Percentiles rank a stretch among this genome's conserved stretches.
phyloP scores from a whole-genome alignment of 331 rosid species.

The Erythrophleum ivorense region DNA sequence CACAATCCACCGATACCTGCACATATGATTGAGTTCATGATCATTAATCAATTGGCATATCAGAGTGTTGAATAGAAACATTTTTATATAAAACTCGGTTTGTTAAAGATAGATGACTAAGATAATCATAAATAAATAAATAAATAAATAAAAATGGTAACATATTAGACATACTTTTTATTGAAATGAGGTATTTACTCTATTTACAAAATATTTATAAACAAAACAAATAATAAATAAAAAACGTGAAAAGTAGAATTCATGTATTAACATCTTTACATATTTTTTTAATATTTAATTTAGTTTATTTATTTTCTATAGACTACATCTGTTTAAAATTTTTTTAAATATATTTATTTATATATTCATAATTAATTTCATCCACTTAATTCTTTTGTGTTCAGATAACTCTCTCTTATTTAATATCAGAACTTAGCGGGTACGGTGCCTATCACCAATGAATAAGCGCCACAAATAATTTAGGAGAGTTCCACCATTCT shows the following conservation, averaged over 20 bases:
- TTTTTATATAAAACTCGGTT: not conserved
- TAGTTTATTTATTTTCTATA: not conserved
- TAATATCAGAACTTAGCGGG: too few relatives aligned
- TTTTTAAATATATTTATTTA: too few relatives aligned
- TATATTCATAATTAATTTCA: too few relatives aligned
- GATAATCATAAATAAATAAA: not conserved
- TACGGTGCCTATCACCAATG: not conserved
- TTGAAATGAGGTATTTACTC: not conserved
- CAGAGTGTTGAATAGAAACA: not conserved
- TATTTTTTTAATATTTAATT: not conserved
- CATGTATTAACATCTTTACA: not conserved
- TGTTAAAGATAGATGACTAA: not conserved
- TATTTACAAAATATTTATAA: not conserved
- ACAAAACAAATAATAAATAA: not conserved
- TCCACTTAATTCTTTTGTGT: too few relatives aligned
- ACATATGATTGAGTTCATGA: conserved; percentile 26
- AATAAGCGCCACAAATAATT: not conserved
- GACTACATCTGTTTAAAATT: not conserved
- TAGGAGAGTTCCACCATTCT: not conserved
- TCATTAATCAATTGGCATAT: conserved; percentile 28
- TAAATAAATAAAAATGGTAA: too few relatives aligned
- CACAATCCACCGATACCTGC: conserved; percentile 99
- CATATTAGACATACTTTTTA: too few relatives aligned
- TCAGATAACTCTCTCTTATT: too few relatives aligned
- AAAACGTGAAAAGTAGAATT: not conserved